Conservation (phyloP, 352 stramenopile genomes). For the Globisporangium polare region DNA sequence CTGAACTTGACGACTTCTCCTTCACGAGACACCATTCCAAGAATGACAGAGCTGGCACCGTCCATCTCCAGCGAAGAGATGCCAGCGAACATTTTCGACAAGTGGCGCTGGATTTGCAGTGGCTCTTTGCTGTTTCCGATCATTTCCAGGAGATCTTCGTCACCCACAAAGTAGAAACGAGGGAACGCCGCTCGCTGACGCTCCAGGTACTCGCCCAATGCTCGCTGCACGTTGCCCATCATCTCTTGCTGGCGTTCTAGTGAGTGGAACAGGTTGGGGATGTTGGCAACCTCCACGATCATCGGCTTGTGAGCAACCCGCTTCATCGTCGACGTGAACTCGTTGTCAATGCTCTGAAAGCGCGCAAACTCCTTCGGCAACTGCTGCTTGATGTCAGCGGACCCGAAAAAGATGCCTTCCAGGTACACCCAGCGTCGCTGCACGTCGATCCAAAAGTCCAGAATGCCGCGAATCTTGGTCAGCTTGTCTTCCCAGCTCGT, state of each 20-base stretch:
- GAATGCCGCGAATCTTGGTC: constrained; percentile 94
- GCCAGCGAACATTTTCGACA: constrained; percentile 99
- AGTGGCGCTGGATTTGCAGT: constrained; percentile 94
- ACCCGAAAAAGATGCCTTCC: constrained; percentile 99
- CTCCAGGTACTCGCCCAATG: constrained; percentile 99
- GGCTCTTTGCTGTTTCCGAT: constrained; percentile 99
- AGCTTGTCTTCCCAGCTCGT: constrained; percentile 98
- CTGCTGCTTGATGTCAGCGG: constrained; percentile 98
- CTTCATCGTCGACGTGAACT: constrained; percentile 99
- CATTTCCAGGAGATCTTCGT: constrained; percentile 99
- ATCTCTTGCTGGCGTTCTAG: constrained; percentile 95
- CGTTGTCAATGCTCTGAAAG: constrained; percentile 98
- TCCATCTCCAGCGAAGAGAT: constrained; percentile 92
- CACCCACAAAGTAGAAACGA: constrained; percentile 99
- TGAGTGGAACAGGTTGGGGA: constrained; percentile 89
- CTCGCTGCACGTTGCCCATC: constrained; percentile 99
- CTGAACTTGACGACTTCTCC: constrained; percentile 96
- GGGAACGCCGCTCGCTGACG: constrained; percentile 95
- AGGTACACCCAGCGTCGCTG: constrained; percentile 99
- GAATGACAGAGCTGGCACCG: constrained; percentile 61
- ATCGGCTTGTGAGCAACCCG: constrained; percentile 95
- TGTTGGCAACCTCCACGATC: constrained; percentile 93
- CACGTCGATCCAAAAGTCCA: constrained; percentile 99
- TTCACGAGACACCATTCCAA: constrained; percentile 98
- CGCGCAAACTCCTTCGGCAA: constrained; percentile 97